phyloP scores from a whole-genome alignment of 805 yeast genomes.

The Sugiyamaella boreocaroliniensis region DNA sequence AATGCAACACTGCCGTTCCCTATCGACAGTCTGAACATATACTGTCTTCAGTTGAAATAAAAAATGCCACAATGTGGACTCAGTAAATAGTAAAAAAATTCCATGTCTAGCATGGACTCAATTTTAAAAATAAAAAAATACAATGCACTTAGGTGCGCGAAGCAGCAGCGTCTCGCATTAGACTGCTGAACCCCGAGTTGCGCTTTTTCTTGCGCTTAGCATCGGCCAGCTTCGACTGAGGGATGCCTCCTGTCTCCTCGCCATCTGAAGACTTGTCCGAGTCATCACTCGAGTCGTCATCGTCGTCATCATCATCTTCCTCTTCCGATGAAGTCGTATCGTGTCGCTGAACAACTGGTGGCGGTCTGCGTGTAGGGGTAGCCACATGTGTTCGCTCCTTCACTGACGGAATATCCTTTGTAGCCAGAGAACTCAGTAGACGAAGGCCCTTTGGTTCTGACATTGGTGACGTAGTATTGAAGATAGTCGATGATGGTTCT shows the following conservation, averaged over 20 bases:
- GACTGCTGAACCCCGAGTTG: conserved; percentile 14
- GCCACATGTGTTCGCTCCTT: neutral
- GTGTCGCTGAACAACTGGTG: neutral
- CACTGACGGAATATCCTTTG: neutral
- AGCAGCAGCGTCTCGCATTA: conserved; percentile 14
- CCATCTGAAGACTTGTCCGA: conserved; percentile 10
- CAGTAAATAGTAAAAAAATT: no score
- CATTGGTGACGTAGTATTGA: neutral
- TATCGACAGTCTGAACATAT: no score
- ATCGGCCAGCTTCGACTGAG: conserved; percentile 15
- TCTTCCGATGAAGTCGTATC: neutral
- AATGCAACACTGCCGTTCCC: no score
- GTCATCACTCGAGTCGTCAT: conserved; percentile 12
- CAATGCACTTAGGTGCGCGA: neutral
- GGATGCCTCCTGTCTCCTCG: conserved; percentile 12
- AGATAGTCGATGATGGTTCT: neutral
- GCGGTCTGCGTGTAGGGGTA: neutral
- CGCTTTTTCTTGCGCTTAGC: conserved; percentile 11
- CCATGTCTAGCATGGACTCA: no score
- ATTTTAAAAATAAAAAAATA: no score
- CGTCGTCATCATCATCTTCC: neutral
- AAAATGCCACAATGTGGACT: no score
- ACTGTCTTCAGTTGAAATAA: no score
- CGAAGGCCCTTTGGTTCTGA: neutral
- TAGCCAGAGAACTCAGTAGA: neutral